Percentiles rank a stretch among this genome's conserved stretches.
These are phyloP conservation scores for Arthrobotrys musiformis DNA, from an alignment of 2,329 filamentous ascomycete genomes.

Conservation along the genomic window DNA sequence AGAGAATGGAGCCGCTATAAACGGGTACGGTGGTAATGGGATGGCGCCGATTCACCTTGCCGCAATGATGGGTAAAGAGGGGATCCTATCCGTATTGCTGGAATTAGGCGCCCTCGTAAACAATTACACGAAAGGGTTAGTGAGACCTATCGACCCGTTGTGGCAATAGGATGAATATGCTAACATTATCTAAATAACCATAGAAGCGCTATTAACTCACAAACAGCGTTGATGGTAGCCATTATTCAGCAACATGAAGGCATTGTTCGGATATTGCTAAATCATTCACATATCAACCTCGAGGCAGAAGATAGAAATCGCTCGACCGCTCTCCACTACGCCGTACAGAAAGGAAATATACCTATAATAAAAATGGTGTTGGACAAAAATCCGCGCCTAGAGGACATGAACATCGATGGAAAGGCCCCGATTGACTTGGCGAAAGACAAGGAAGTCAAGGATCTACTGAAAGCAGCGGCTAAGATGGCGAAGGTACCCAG, in stretches of 20 bases:
- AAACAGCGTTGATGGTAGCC: slow-evolving; percentile 56
- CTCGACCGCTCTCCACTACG: slow-evolving; percentile 54
- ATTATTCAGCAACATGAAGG: slow-evolving; percentile 51
- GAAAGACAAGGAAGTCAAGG: slow-evolving; percentile 48
- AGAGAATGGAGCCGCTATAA: slow-evolving; percentile 47
- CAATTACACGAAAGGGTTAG: slow-evolving; percentile 51
- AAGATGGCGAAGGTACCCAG: slow-evolving; percentile 32
- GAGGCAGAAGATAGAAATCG: slow-evolving; percentile 50
- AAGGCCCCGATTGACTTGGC: slow-evolving; percentile 53
- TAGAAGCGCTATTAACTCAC: slow-evolving; percentile 50
- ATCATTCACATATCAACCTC: slow-evolving; percentile 39
- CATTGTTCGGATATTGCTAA: slow-evolving; percentile 45
- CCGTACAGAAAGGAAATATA: slow-evolving; percentile 48
- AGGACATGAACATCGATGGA: slow-evolving; percentile 53
- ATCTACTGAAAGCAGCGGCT: slow-evolving; percentile 38
- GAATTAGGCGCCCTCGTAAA: slow-evolving; percentile 43
- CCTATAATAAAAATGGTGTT: slow-evolving; percentile 38
- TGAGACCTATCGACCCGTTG: not conserved
- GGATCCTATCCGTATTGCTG: slow-evolving; percentile 36
- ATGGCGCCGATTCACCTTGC: slow-evolving; percentile 52
- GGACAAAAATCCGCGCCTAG: slow-evolving; percentile 43
- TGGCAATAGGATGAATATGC: not conserved
- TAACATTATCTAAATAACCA: not conserved
- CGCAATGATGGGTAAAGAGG: slow-evolving; percentile 45
- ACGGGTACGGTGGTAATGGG: slow-evolving; percentile 47